Conservation (phyloP, 805 yeast genomes). For the Teunomyces aglyptinius region DNA sequence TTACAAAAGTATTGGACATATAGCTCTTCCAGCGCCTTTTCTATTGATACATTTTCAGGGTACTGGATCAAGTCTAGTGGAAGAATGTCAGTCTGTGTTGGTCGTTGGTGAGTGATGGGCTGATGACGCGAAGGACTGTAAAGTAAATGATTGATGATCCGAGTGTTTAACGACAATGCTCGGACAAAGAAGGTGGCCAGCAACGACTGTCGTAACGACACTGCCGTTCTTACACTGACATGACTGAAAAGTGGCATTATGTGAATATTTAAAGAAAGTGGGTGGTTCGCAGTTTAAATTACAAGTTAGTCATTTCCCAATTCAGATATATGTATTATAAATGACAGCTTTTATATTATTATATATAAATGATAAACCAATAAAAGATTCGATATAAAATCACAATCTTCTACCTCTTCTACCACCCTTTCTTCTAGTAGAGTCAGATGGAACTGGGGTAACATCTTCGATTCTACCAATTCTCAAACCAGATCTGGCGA, state of each 20-base stretch:
- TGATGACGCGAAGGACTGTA: constrained; percentile 2
- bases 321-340: constrained; percentile 2
- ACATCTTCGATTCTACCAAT: constrained; percentile 99
- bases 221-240: background rate
- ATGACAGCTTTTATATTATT: constrained; percentile 4
- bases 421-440: constrained; percentile 99
- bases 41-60: background rate
- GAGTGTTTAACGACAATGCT: background rate
- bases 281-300: too few species aligned
- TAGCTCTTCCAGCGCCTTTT: background rate
- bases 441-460: constrained; percentile 99
- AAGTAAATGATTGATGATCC: constrained; percentile 1
- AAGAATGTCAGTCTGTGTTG: background rate
- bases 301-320: too few species aligned
- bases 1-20: constrained; percentile 1
- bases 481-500: constrained; percentile 99
- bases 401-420: constrained; percentile 99
- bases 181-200: background rate
- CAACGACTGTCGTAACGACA: background rate
- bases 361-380: constrained; percentile 4
- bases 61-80: constrained; percentile 3
- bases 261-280: background rate
- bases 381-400: constrained; percentile 18
- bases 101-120: background rate
- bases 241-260: background rate